phyloP scores from a whole-genome alignment of 192 early-diverging fungal genomes.

The Backusella psychrophila region DNA sequence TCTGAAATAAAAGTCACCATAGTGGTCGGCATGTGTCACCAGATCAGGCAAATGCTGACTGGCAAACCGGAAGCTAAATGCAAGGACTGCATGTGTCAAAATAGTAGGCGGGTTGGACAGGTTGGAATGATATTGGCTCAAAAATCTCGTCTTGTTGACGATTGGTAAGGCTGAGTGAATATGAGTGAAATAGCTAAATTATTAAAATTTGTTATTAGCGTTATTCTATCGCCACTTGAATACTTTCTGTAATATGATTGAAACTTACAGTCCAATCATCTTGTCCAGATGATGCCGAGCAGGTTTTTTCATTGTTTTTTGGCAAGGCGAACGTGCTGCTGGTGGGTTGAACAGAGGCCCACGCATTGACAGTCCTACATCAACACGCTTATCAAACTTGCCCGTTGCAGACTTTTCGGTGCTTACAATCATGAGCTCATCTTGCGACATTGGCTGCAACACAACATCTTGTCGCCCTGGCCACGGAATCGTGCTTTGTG shows the following conservation, averaged over 20 bases:
- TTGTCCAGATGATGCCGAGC: conserved; percentile 2
- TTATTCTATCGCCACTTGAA: background rate
- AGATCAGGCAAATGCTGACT: background rate
- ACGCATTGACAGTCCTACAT: conserved; percentile 27
- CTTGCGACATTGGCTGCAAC: conserved; percentile 20
- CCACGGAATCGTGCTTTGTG: conserved; percentile 18
- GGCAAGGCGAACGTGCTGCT: background rate
- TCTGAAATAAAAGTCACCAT: conserved; percentile 2
- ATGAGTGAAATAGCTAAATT: conserved; percentile 24
- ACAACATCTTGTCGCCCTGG: conserved; percentile 27
- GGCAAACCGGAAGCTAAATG: conserved; percentile 21
- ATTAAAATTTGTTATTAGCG: background rate
- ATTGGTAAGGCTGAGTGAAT: conserved; percentile 29
- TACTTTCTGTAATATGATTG: background rate
- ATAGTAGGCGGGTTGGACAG: background rate
- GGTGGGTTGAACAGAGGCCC: conserved; percentile 3
- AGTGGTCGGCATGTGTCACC: background rate
- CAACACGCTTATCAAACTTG: conserved; percentile 7
- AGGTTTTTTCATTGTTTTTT: background rate
- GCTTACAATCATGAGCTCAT: conserved; percentile 29
- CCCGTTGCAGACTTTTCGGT: conserved; percentile 14
- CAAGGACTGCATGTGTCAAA: conserved; percentile 14
- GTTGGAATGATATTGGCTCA: conserved; percentile 11
- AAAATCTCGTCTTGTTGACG: conserved; percentile 25
- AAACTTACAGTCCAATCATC: conserved; percentile 6